Evolutionary conservation across 1,139 yeast species (phyloP).

Genomic region (Candida smagusa): DNA sequence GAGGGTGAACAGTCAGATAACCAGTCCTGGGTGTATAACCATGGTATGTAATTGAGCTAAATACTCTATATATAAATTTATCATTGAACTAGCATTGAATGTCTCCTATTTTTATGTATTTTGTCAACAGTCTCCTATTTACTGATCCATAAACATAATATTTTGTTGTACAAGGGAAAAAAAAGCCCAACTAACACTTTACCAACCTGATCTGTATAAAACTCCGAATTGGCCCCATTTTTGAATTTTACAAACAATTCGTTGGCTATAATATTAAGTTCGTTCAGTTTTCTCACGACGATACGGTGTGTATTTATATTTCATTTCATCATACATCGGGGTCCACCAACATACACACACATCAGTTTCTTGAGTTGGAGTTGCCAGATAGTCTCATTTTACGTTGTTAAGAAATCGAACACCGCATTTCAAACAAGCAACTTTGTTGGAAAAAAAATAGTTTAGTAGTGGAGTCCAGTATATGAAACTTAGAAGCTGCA

Average conservation of each 20-base stretch:
- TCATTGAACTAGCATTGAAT: no score
- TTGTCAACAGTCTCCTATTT: background rate
- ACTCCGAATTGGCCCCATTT: constrained; percentile 1
- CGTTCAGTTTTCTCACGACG: no score
- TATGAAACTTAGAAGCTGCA: constrained; percentile 1
- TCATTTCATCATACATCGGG: no score
- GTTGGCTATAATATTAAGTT: no score
- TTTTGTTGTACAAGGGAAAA: background rate
- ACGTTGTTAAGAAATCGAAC: no score
- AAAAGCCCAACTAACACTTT: constrained; percentile 1
- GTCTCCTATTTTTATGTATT: background rate
- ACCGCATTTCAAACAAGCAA: background rate
- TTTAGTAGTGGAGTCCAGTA: constrained; percentile 1
- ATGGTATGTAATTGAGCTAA: no score
- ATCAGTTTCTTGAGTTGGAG: no score
- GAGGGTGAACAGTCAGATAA: constrained; percentile 1
- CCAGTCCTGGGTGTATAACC: no score
- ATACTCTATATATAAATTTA: no score
- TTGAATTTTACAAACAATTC: background rate
- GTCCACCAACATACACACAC: no score
- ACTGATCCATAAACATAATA: background rate
- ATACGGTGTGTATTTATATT: no score
- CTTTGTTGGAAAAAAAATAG: background rate
- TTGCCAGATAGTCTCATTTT: no score
- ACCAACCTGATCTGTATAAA: background rate